Evolutionary conservation across 225 moss, liverwort and hornwort genomes (phyloP).

Genomic region (Bryoerythrophyllum caledonicum): DNA sequence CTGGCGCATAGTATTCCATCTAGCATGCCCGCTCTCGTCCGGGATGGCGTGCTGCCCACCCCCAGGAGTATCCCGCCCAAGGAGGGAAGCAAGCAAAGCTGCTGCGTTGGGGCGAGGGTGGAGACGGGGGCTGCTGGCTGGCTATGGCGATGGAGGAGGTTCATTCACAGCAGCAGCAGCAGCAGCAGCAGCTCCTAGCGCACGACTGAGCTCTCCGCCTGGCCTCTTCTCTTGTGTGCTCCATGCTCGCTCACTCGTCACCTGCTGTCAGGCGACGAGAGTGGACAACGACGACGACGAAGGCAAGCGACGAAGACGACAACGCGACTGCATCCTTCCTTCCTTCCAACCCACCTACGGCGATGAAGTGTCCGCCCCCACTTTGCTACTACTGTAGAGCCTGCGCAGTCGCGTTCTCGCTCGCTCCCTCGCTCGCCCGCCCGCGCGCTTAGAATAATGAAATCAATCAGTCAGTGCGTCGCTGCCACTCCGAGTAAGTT

Average conservation of each 20-base stretch:
- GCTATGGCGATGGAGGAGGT: slow-evolving; percentile 36
- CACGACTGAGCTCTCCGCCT: not conserved
- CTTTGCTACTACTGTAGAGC: too few species aligned
- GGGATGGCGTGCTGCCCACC: slow-evolving; percentile 52
- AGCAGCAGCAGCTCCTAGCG: not conserved
- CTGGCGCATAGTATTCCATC: slow-evolving; percentile 99
- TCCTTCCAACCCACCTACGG: too few species aligned
- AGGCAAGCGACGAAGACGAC: not conserved
- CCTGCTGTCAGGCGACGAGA: slow-evolving; percentile 8
- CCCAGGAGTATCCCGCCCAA: not conserved
- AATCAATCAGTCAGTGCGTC: too few species aligned
- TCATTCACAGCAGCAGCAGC: slow-evolving; percentile 12
- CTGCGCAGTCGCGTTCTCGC: too few species aligned
- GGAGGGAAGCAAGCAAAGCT: not conserved
- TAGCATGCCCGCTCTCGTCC: slow-evolving; percentile 54
- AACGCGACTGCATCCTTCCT: not conserved
- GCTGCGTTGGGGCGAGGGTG: not conserved
- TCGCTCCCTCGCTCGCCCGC: too few species aligned
- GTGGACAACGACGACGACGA: not conserved
- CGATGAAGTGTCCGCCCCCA: too few species aligned
- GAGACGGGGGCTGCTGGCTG: not conserved
- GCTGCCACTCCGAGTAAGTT: too few species aligned
- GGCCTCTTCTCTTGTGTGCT: not conserved
- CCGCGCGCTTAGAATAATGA: too few species aligned
- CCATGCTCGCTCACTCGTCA: not conserved